These are phyloP conservation scores for Trichomonas gallinae DNA, from an alignment of 208 protist species.

Conservation along the genomic window DNA sequence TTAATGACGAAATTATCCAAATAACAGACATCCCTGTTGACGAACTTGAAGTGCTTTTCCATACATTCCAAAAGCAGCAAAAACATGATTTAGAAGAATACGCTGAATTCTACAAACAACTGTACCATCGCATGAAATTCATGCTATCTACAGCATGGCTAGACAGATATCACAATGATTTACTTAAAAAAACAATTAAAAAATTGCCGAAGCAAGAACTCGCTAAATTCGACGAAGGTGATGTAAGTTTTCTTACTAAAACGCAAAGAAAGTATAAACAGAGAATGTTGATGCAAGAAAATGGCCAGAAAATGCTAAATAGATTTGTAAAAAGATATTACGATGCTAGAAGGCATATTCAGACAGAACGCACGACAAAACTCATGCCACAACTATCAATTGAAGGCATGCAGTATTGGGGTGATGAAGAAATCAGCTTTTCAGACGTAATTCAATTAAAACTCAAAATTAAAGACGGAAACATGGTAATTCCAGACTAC, in stretches of 20 bases:
- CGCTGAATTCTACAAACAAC: not conserved
- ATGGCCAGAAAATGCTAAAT: not conserved
- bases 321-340: not conserved
- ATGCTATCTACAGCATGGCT: not conserved
- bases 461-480: too few relatives aligned
- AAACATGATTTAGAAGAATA: constrained; percentile 11
- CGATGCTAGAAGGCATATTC: not conserved
- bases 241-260: not conserved
- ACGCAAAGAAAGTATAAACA: not conserved
- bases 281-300: not conserved
- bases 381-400: not conserved
- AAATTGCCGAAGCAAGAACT: not conserved
- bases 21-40: not conserved
- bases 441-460: not conserved
- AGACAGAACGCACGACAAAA: not conserved
- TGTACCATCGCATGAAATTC: not conserved
- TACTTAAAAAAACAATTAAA: not conserved
- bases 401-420: constrained; percentile 17
- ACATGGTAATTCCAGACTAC: not conserved
- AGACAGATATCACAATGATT: not conserved
- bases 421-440: not conserved
- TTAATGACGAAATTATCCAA: not conserved
- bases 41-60: not conserved
- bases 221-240: not conserved
- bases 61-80: not conserved